These are phyloP conservation scores for Colletotrichum paranaense DNA, from an alignment of 2,329 filamentous ascomycete species.

Conservation along the genomic window DNA sequence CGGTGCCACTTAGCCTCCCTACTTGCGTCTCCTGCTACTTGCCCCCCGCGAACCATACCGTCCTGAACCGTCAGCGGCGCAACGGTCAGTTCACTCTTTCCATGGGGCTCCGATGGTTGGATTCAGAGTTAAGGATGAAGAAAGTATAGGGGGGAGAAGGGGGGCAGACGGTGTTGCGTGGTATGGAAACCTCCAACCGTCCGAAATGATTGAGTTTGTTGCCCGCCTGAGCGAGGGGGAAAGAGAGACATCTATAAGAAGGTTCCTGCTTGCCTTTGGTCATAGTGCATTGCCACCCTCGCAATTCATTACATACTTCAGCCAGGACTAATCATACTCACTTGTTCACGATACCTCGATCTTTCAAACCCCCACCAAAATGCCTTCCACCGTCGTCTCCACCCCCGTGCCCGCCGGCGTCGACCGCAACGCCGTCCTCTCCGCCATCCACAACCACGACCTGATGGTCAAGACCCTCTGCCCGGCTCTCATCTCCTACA, in stretches of 20 bases:
- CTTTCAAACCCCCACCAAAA: neutral
- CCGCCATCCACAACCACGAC: conserved; percentile 33
- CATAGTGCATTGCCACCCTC: conserved; percentile 15
- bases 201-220: neutral
- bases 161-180: neutral
- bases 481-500: conserved; percentile 31
- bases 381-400: conserved; percentile 22
- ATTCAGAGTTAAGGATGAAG: neutral
- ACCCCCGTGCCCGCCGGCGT: conserved; percentile 34
- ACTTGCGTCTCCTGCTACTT: conserved; percentile 31
- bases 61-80: conserved; percentile 25
- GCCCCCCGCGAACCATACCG: neutral
- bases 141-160: neutral
- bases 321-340: neutral
- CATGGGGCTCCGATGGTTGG: neutral
- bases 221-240: conserved; percentile 9
- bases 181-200: conserved; percentile 2
- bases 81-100: neutral
- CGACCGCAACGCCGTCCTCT: conserved; percentile 12
- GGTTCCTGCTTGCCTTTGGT: neutral
- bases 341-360: neutral
- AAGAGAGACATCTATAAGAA: conserved; percentile 30
- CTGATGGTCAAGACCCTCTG: conserved; percentile 36
- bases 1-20: conserved; percentile 31
- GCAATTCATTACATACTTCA: neutral